Base-by-base conservation (phyloP, 1,284 basidiomycete species). In the Ustilago curta region DNA sequence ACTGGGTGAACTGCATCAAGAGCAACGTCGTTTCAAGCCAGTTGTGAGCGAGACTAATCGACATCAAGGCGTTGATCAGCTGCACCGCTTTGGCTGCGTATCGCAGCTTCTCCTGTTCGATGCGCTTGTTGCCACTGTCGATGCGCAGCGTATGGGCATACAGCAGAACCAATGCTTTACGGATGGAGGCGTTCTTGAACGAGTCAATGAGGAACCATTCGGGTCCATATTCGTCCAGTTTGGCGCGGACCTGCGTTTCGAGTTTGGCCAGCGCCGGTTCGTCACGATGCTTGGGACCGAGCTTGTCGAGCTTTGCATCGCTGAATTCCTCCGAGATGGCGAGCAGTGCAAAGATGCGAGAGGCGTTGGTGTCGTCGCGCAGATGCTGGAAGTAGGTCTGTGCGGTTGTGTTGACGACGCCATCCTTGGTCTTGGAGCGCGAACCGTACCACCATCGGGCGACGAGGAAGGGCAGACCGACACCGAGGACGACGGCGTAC, bases 361-460 rank as follows among this genome's bases (percentile, higher is more conserved):
- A 87, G 76, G 93, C 89, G 1, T 88, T 88, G 7, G 92, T 91
- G 50, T 92, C 91, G 82, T 98, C 96, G 44, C 89, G 90, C 29
- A 98, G 83, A 18, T 89, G 87, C 84, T 93, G 93, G 90, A 98
- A 99, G 88, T 95, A 97, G 2, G 89, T 88, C 51, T 94, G 91
- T 1, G 96, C 96, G 0, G 94, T 94, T 47, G 88, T 88, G 52
- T 92, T 91, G 73, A 94, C 88, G 57, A 98, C 89, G 45, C 94
- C 94, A 79, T 99, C 97, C 85, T 97, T 97, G 31, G 97, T 99
- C 84, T 90, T 91, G 72, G 91, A 89, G 59, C 93, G 89, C 77
- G 91, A 93, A 18, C 94, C 93, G 84, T 98, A 99, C 97, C 97
- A 99, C 97, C 97, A 99, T 58, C 91, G 35, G 19, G 58, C 65